phyloP scores from a whole-genome alignment of 768 basidiomycete species.

The Kwoniella botswanensis region DNA sequence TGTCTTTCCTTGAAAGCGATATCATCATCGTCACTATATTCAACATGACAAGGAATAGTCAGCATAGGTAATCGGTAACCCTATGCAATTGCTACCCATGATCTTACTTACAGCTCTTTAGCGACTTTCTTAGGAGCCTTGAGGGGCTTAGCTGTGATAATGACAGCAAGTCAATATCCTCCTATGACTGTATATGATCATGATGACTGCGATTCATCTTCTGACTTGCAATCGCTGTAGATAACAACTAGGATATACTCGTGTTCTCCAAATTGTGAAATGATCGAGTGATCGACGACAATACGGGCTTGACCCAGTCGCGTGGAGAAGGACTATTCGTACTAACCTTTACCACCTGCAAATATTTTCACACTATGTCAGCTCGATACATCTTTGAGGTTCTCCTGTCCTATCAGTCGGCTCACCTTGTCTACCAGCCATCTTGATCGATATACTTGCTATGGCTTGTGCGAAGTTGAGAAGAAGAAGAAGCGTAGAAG shows the following conservation, averaged over 20 bases:
- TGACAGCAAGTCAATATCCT: background rate
- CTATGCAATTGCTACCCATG: background rate
- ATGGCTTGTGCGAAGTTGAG: background rate
- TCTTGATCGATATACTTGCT: slow-evolving; percentile 3
- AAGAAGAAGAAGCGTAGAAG: background rate
- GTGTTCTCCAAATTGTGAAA: too few species aligned
- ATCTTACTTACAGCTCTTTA: slow-evolving; percentile 42
- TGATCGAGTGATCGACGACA: too few species aligned
- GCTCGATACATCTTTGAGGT: too few species aligned
- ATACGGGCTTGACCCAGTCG: too few species aligned
- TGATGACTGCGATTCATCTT: too few species aligned
- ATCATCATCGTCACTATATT: slow-evolving; percentile 47
- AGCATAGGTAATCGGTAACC: background rate
- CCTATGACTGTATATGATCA: background rate
- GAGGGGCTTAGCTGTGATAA: slow-evolving; percentile 33
- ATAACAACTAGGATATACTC: too few species aligned
- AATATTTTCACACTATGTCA: background rate
- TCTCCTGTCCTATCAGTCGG: background rate
- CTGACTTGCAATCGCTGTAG: too few species aligned
- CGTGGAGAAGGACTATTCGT: background rate
- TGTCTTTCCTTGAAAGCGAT: slow-evolving; percentile 47
- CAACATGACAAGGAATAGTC: background rate
- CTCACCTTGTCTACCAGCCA: slow-evolving; percentile 30
- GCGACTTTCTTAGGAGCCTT: slow-evolving; percentile 54
- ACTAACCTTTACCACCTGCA: slow-evolving; percentile 44